Evolutionary conservation across 1,284 basidiomycete genomes (phyloP).

Genomic region (Moesziomyces sp.): DNA sequence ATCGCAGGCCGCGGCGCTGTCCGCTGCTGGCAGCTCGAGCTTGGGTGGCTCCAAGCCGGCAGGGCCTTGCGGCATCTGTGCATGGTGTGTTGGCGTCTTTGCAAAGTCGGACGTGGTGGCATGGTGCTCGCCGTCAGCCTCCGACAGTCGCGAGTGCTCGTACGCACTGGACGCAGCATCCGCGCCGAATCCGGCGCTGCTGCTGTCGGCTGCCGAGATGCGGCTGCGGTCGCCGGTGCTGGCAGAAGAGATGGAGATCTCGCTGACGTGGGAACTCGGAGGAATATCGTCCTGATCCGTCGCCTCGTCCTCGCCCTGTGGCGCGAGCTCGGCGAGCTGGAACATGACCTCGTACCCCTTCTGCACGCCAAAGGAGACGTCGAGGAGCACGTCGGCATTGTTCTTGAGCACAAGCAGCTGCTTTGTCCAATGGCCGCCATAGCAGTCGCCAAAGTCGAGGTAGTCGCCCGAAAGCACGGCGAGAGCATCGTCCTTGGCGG

Average conservation of each 20-base stretch:
- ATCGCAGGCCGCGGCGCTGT: constrained; percentile 14
- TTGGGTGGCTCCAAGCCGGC: constrained; percentile 45
- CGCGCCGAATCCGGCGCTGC: constrained; percentile 24
- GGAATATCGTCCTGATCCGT: constrained; percentile 41
- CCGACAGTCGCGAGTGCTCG: constrained; percentile 21
- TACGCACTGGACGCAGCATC: constrained; percentile 30
- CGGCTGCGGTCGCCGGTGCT: constrained; percentile 33
- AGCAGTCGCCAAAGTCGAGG: constrained; percentile 71
- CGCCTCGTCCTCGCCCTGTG: constrained; percentile 44
- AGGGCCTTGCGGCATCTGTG: constrained; percentile 37
- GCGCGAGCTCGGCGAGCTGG: constrained; percentile 69
- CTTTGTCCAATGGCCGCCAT: constrained; percentile 70
- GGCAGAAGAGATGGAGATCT: constrained; percentile 39
- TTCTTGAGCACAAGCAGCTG: constrained; percentile 71
- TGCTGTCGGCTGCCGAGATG: constrained; percentile 34
- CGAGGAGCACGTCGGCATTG: constrained; percentile 69
- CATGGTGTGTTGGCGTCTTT: constrained; percentile 56
- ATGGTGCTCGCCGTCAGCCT: constrained; percentile 17
- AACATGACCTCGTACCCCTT: constrained; percentile 70
- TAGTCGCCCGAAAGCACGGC: constrained; percentile 69
- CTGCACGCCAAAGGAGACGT: constrained; percentile 69
- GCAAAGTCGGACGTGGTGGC: constrained; percentile 45
- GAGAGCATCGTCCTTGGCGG: constrained; percentile 68
- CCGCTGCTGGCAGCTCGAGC: constrained; percentile 41
- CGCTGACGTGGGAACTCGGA: constrained; percentile 35